A percentile compares a stretch with the other conserved stretches of the same genome.
These are phyloP conservation scores for Datisca glomerata DNA, from an alignment of 306 rosid species.

Conservation along the genomic window DNA sequence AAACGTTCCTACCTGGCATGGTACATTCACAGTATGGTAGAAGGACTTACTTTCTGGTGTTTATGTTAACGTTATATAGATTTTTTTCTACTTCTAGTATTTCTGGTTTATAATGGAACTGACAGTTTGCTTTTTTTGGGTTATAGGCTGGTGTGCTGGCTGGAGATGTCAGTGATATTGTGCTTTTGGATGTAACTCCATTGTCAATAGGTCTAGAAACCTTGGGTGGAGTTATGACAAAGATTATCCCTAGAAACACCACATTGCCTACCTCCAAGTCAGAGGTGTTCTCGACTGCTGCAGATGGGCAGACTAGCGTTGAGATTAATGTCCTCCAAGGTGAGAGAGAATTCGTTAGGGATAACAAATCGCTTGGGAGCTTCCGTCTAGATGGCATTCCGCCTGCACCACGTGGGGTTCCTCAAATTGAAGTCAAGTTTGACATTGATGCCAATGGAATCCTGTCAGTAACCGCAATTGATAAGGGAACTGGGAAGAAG, in stretches of 20 bases:
- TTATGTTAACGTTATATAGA: no score
- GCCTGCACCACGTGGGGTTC: conserved; percentile 86
- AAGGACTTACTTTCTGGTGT: no score
- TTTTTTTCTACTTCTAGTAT: background rate
- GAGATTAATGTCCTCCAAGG: conserved; percentile 74
- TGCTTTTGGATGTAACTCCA: conserved; percentile 61
- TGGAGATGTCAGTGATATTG: conserved; percentile 76
- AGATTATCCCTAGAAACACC: conserved; percentile 87
- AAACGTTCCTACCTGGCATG: no score
- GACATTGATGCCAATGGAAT: conserved; percentile 90
- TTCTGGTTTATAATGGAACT: background rate
- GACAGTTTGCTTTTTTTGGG: background rate
- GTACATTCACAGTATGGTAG: no score
- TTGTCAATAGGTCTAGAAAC: conserved; percentile 63
- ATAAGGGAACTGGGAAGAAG: conserved; percentile 87
- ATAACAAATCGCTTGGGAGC: conserved; percentile 89
- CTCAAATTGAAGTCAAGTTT: conserved; percentile 91
- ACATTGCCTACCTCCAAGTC: conserved; percentile 86
- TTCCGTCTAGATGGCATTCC: conserved; percentile 89
- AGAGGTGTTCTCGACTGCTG: conserved; percentile 76
- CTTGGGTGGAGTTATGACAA: conserved; percentile 82
- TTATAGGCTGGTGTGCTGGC: conserved; percentile 67
- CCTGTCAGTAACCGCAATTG: conserved; percentile 76
- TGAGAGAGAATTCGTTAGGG: conserved; percentile 87
- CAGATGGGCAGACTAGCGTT: conserved; percentile 81